Evolutionary conservation across 768 basidiomycete genomes (phyloP), one percentile per base, ranked within the genome.

Genomic region (Sistotremastrum suecicum): DNA sequence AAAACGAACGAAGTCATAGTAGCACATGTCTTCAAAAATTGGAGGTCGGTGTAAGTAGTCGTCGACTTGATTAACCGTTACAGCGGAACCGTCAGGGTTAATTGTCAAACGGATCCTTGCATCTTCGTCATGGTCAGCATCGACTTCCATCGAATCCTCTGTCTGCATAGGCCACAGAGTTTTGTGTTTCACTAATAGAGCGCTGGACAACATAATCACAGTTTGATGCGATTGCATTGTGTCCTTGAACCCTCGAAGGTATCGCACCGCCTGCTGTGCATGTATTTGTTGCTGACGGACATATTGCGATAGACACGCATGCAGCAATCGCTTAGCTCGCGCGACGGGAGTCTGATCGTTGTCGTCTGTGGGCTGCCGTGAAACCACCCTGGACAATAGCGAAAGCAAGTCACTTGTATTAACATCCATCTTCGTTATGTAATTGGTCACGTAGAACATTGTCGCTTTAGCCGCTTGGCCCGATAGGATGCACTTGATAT

Each of bases 391-490:
- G 1, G 58, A 64, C 6, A 62, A 33, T 0, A 60, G 31, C 0
- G 54, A 53, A 0, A 62, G 34, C 47, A 60, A 51, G 12, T 65
- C 44, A 46, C 58, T 50, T 3, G 55, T 59, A 4, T 58, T 61
- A 1, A 54, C 3, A 12, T 54, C 57, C 50, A 57, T 53, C 39
- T 63, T 66, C 7, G 62, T 66, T 10, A 65, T 64, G 39, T 65
- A 63, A 35, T 64, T 54, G 0, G 60, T 57, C 9, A 66, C 62
- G 43, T 63, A 66, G 43, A 60, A 63, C 55, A 64, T 63, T 0
- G 61, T 60, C 11, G 62, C 62, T 41, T 62, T 65, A 0, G 59
- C 63, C 36, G 52, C 52, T 42, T 58, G 55, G 0, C 64, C 62
- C 9, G 61, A 63, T 10, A 63, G 45, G 5, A 66, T 62, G 36